Evolutionary conservation across 306 rosid genomes (phyloP).

Genomic region (Cicer cuneatum): DNA sequence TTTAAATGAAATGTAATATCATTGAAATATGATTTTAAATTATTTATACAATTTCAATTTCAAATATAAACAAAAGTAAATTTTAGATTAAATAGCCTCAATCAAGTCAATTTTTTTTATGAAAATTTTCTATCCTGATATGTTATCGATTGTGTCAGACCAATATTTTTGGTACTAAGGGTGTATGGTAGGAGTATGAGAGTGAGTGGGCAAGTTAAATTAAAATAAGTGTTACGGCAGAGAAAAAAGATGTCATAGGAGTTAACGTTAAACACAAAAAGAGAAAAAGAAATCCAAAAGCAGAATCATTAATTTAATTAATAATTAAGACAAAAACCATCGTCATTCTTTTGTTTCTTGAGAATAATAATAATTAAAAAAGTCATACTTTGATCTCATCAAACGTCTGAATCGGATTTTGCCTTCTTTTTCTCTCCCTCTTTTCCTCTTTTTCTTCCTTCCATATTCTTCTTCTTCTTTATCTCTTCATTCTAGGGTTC

Average conservation of each 20-base stretch:
- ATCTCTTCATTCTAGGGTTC: constrained; percentile 60
- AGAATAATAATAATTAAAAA: constrained; percentile 11
- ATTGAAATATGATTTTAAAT: no score
- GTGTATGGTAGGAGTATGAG: neutral
- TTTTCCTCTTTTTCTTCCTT: neutral
- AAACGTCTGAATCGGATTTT: constrained; percentile 74
- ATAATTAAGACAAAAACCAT: neutral
- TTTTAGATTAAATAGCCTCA: no score
- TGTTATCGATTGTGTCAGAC: no score
- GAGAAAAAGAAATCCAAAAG: constrained; percentile 4
- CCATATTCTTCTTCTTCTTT: neutral
- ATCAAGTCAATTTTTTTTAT: no score
- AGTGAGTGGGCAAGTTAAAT: neutral
- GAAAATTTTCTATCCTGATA: no score
- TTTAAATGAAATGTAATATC: no score
- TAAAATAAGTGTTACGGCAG: neutral
- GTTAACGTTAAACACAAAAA: constrained; percentile 33
- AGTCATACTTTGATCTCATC: constrained; percentile 57
- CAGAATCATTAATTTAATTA: neutral
- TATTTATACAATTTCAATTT: no score
- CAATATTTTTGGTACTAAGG: no score
- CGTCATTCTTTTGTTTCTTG: neutral
- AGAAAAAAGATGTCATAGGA: neutral
- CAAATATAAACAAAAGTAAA: no score
- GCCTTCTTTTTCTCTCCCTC: constrained; percentile 49